Percentiles rank a stretch among this genome's conserved stretches.
phyloP scores from a whole-genome alignment of 2,329 filamentous ascomycete species.

The Monilinia fructigena region DNA sequence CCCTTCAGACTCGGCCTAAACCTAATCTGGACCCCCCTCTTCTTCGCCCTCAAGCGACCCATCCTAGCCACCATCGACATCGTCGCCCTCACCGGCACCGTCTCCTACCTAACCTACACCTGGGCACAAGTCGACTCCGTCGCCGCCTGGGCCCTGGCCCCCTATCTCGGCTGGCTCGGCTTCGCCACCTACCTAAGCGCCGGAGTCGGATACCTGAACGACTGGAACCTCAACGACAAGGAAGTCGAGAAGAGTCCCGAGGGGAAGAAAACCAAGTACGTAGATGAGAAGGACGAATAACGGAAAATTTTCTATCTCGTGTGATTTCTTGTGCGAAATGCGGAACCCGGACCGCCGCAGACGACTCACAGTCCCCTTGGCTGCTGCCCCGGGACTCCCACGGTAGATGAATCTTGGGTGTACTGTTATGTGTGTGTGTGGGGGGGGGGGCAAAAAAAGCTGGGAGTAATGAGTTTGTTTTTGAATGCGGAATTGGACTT shows the following conservation, averaged over 20 bases:
- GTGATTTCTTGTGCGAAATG: too few relatives aligned
- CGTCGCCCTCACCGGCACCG: conserved; percentile 66
- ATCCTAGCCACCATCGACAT: conserved; percentile 75
- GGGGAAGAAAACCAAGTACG: conserved; percentile 37
- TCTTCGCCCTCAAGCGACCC: conserved; percentile 76
- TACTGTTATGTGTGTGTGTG: not conserved
- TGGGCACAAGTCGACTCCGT: conserved; percentile 73
- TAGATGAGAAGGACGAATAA: conserved; percentile 37
- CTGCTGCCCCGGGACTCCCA: not conserved
- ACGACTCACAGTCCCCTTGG: not conserved
- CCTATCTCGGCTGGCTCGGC: conserved; percentile 81
- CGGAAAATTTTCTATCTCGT: too few relatives aligned
- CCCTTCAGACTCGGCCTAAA: conserved; percentile 65
- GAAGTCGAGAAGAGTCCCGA: conserved; percentile 35
- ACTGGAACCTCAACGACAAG: conserved; percentile 56
- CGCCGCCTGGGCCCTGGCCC: conserved; percentile 71
- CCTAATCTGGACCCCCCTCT: conserved; percentile 86
- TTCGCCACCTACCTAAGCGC: conserved; percentile 85
- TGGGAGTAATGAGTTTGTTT: not conserved
- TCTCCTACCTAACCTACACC: conserved; percentile 70
- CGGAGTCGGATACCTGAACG: conserved; percentile 65
- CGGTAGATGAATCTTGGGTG: not conserved
- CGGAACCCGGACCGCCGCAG: too few relatives aligned
- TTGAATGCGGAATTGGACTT: not conserved
- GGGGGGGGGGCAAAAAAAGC: not conserved